Base-by-base conservation (phyloP, 208 protist species). In the Lotmaria passim region DNA sequence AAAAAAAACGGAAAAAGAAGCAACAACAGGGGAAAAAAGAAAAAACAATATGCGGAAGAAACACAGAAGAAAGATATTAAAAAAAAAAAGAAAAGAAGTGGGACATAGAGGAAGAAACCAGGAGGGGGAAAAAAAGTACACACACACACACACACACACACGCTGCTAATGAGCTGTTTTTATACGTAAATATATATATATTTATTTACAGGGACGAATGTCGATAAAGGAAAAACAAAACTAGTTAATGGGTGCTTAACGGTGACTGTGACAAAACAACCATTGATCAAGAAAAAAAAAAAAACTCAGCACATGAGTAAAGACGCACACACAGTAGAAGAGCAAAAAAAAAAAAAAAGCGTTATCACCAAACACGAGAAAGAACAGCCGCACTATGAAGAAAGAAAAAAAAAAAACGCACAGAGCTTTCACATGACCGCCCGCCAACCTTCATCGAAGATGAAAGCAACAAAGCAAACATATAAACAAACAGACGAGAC, bases 111-210 rank as follows among this genome's bases (percentile, higher is more conserved):
- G 53, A 38, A 23, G 23, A 28, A 36, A 31, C 19, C 30, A 23
- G 28, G 28, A 31, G 26, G 30, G 43, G 44, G 11, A 17, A 60
- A 8, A 48, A 12, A 62, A 15, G n/a, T 38, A 48, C 41, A 48
- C 56, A 48, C 56, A 62, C 33, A 57, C 52, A 57, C 52, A 57
- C 30, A 57, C 24, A 57, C 34, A 57, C 24, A 57, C 6, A 57
- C 7, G 30, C 24, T 24, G 11, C 11, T 50, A 50, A 41, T n/a
- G n/a, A n/a, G n/a, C n/a, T n/a, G n/a, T n/a, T n/a, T 55, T 23
- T 33, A 75, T 46, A 57, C 43, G 68, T 39, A 75, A 34, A 74
- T 48, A 74, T 62, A 74, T 43, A 61, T 59, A 58, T 68, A 75
- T 55, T 26, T 23, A 67, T 43, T 33, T 23, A 41, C 23, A 53